Conservation (phyloP, 768 basidiomycete genomes). For the Grammothele lineata region DNA sequence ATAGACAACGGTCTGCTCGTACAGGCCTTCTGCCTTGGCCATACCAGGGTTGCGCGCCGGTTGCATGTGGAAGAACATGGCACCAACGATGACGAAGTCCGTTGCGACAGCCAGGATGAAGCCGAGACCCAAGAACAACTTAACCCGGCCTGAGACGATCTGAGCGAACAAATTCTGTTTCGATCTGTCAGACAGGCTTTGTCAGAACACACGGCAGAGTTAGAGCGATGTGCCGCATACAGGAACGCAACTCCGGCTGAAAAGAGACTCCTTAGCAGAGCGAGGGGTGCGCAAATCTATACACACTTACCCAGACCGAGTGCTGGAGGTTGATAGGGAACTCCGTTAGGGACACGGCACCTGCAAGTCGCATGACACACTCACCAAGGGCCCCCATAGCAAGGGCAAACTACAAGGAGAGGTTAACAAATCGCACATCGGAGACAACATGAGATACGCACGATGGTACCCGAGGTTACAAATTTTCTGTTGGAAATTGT, state of each 20-base stretch:
- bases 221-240: no score
- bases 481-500: slow-evolving; percentile 1
- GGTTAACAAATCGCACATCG: no score
- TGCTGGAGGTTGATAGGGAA: no score
- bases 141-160: slow-evolving; percentile 6
- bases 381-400: neutral
- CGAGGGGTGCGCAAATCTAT: no score
- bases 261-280: neutral
- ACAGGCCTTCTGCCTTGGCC: slow-evolving; percentile 12
- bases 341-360: no score
- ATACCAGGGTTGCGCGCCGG: slow-evolving; percentile 14
- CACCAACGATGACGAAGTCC: slow-evolving; percentile 13
- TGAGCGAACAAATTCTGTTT: slow-evolving; percentile 10
- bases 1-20: slow-evolving; percentile 14
- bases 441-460: no score
- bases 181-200: slow-evolving; percentile 1
- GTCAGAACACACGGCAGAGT: neutral
- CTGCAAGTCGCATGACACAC: no score
- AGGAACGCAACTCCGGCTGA: slow-evolving; percentile 3
- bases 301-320: no score
- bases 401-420: no score
- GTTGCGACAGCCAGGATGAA: slow-evolving; percentile 9
- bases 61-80: slow-evolving; percentile 17
- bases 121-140: slow-evolving; percentile 11
- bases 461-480: slow-evolving; percentile 3